A percentile compares a stretch with the other conserved stretches of the same genome.
Conservation (phyloP, 1,284 basidiomycete genomes). For the Naganishia sp. region DNA sequence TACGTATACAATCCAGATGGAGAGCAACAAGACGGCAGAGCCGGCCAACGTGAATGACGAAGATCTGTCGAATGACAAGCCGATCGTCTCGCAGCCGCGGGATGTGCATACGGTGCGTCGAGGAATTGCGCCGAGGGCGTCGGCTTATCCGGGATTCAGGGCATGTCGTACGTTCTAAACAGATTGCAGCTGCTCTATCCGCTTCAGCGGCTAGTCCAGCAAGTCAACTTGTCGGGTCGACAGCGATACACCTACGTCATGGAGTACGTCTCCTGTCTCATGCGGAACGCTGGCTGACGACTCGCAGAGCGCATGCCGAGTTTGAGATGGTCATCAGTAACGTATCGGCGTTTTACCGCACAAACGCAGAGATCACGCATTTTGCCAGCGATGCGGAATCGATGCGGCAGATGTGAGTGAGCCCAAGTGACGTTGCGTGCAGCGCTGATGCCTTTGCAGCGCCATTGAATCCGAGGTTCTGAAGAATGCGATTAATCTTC, state of each 20-base stretch:
- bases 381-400: slow-evolving; percentile 33
- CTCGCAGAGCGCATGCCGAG: slow-evolving; percentile 32
- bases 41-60: slow-evolving; percentile 40
- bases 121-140: background rate
- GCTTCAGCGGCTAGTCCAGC: slow-evolving; percentile 36
- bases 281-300: background rate
- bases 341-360: slow-evolving; percentile 34
- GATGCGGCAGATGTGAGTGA: slow-evolving; percentile 33
- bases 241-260: slow-evolving; percentile 37
- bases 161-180: slow-evolving; percentile 40
- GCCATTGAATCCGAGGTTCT: slow-evolving; percentile 37
- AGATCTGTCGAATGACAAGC: slow-evolving; percentile 28
- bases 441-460: slow-evolving; percentile 2
- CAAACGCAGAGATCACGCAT: slow-evolving; percentile 27
- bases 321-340: slow-evolving; percentile 34
- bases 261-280: slow-evolving; percentile 29
- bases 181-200: slow-evolving; percentile 38
- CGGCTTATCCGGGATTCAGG: slow-evolving; percentile 3
- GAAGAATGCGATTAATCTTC: slow-evolving; percentile 37
- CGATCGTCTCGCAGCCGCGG: slow-evolving; percentile 32
- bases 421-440: background rate
- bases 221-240: slow-evolving; percentile 35
- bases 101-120: slow-evolving; percentile 36
- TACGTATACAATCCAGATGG: slow-evolving; percentile 37
- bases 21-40: slow-evolving; percentile 38